Percentiles rank a stretch among this genome's conserved stretches.
Conservation (phyloP, 139 green algal genomes). For the Coelastrella sp. region DNA sequence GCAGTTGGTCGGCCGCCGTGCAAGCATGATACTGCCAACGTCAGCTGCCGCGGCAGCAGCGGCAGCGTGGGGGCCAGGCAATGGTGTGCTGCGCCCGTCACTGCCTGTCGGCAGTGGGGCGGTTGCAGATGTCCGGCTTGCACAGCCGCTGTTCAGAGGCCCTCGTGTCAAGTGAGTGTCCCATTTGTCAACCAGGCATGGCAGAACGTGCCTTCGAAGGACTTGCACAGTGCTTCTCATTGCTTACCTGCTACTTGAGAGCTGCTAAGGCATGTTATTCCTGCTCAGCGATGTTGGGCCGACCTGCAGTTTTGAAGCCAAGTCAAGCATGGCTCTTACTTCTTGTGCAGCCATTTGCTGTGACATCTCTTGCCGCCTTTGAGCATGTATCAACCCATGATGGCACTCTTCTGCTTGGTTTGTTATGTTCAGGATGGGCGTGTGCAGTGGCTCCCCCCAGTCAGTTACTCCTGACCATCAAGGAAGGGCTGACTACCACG, state of each 20-base stretch:
- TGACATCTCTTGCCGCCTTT: too few relatives aligned
- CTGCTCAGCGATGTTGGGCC: too few relatives aligned
- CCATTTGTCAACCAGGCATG: neutral
- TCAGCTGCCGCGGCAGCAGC: neutral
- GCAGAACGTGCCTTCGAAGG: too few relatives aligned
- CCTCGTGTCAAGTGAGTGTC: conserved; percentile 30
- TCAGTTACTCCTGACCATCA: neutral
- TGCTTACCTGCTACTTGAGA: neutral
- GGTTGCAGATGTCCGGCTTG: neutral
- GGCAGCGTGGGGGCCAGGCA: neutral
- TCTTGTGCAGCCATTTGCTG: too few relatives aligned
- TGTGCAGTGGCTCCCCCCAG: neutral
- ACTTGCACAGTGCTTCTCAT: neutral
- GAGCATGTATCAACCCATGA: too few relatives aligned
- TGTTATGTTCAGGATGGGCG: conserved; percentile 31
- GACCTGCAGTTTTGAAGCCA: too few relatives aligned
- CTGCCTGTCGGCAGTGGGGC: neutral
- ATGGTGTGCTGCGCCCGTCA: neutral
- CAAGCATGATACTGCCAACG: neutral
- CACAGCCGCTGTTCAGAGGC: conserved; percentile 14
- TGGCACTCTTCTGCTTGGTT: neutral
- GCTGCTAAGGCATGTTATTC: too few relatives aligned
- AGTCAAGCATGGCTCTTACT: too few relatives aligned
- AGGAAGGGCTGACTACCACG: conserved; percentile 35
- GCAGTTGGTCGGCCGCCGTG: neutral